These are phyloP conservation scores for Sporothrix mexicana DNA, from an alignment of 2,329 filamentous ascomycete species.

Conservation along the genomic window DNA sequence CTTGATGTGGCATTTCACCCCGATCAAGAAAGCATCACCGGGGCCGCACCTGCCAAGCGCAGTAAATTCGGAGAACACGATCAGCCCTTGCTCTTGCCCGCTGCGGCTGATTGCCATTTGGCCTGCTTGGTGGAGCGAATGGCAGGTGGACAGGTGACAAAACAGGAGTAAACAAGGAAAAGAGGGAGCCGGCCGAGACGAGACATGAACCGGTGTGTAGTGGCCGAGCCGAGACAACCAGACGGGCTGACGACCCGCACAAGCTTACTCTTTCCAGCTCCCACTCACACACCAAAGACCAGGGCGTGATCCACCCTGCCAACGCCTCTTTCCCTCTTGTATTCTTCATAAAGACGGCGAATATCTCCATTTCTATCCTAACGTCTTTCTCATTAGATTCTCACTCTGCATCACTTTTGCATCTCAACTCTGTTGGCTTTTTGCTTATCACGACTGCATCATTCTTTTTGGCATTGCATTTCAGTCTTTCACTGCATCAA, in stretches of 20 bases:
- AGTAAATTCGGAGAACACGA: constrained; percentile 17
- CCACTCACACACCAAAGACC: background rate
- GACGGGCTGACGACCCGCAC: constrained; percentile 13
- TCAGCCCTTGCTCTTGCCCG: background rate
- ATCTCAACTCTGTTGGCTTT: background rate
- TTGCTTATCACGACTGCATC: no score
- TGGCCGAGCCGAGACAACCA: constrained; percentile 13
- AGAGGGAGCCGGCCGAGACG: background rate
- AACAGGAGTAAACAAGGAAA: constrained; percentile 23
- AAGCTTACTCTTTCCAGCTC: constrained; percentile 7
- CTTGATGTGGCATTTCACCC: background rate
- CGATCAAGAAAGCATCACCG: background rate
- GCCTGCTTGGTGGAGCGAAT: background rate
- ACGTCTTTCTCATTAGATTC: background rate
- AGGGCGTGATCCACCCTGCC: background rate
- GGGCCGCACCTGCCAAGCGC: constrained; percentile 14
- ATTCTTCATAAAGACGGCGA: background rate
- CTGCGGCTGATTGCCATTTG: constrained; percentile 7
- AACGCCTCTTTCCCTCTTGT: background rate
- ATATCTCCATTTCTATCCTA: background rate
- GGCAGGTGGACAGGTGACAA: background rate
- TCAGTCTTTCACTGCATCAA: background rate
- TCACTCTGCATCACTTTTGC: background rate
- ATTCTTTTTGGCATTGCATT: background rate
- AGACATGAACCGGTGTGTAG: background rate